Base-by-base conservation (phyloP, 441 rosid genomes). In the Arabidopsis hybrid region DNA sequence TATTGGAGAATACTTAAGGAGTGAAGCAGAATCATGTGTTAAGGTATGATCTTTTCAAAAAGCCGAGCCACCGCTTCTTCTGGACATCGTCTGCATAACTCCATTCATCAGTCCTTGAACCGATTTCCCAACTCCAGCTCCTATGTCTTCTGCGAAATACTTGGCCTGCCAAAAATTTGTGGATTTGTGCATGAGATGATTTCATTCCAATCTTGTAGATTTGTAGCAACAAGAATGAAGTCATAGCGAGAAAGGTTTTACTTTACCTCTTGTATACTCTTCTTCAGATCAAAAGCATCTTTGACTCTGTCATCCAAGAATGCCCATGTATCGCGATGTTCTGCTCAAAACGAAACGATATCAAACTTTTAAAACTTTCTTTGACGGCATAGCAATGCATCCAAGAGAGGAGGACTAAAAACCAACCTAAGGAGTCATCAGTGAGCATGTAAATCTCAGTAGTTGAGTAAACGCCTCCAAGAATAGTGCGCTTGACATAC, bases 361-460 rank as follows among this genome's bases (percentile, higher is more conserved):
- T 17, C n/a, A 73, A 51, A 46, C 42, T 42, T 45, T 4, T 34
- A 31, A 45, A 50, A 50, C 11, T 39, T 50, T 62, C 70, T 52
- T 42, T 45, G 35, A 50, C 14, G 13, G 18, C 35, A 50, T 11
- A 58, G 4, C 65, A 43, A 57, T 49, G 34, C 7, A 65, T 8
- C 8, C 26, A 40, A 53, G n/a, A 29, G 36, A 50, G 42, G 35
- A 26, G 10, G 6, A 10, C 17, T 47, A 38, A 5, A 73, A 52
- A 58, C n/a, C 50, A 73, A 95, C 97, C 98, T 79, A 88, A 83
- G 18, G 98, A 92, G 81, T 87, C 87, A 79, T 92, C 97, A 1
- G 99, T 88, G 71, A 89, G 88, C 99, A 92, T 92, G 88, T 88
- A 95, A 65, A 92, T 81, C 87, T 95, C 98, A 0, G 97, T 86